Evolutionary conservation across 1,284 basidiomycete genomes (phyloP).

Genomic region (Caloboletus firmus): DNA sequence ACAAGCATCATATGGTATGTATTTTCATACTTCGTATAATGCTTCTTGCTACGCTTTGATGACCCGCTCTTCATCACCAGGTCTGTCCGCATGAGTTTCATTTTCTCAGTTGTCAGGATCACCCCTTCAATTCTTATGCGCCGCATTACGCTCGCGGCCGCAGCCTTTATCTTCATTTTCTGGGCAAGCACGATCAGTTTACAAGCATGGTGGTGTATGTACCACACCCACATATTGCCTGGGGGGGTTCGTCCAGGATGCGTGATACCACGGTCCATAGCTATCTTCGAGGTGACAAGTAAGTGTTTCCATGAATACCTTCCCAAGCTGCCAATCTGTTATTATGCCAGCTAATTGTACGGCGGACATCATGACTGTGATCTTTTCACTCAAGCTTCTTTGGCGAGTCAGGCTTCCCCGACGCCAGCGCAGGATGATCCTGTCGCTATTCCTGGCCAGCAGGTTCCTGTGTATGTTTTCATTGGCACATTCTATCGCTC

Average conservation of each 20-base stretch:
- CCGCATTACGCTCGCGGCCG: neutral
- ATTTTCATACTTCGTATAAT: neutral
- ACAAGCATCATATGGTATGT: neutral
- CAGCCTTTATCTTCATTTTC: neutral
- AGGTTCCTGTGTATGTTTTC: neutral
- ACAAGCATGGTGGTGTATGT: neutral
- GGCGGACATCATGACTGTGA: neutral
- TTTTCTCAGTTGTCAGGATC: neutral
- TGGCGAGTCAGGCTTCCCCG: neutral
- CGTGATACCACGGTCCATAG: neutral
- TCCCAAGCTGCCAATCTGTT: neutral
- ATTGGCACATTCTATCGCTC: neutral
- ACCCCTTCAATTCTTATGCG: neutral
- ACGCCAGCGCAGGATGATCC: neutral
- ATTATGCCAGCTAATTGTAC: neutral
- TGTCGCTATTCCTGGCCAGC: neutral
- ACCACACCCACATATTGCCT: neutral
- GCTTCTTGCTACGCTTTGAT: neutral
- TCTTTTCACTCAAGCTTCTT: neutral
- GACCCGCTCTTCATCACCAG: neutral
- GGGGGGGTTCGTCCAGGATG: neutral
- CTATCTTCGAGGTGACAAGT: neutral
- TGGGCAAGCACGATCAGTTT: neutral
- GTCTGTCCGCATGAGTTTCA: neutral
- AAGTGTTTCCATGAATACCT: neutral